A percentile compares a stretch with the other conserved stretches of the same genome.
Conservation (phyloP, 2,329 filamentous ascomycete species). For the Verticillium tricorpus region DNA sequence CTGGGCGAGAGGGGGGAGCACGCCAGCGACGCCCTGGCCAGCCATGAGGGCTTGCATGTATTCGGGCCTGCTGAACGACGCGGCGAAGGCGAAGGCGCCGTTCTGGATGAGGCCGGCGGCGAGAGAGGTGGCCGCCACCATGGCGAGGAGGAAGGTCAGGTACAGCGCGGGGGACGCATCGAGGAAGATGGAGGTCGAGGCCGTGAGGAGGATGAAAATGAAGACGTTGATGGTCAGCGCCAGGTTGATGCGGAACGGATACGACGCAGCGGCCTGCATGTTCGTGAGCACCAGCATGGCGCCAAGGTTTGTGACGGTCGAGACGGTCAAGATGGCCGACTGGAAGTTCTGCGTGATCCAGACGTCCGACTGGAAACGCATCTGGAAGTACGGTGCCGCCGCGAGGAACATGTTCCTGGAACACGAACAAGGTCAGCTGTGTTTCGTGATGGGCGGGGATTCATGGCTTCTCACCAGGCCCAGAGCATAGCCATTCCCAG, state of each 20-base stretch:
- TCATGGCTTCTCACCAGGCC: conserved; percentile 68
- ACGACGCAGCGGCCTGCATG: conserved; percentile 77
- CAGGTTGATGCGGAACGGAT: conserved; percentile 77
- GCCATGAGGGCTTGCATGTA: conserved; percentile 97
- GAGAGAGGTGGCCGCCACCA: conserved; percentile 74
- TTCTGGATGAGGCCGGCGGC: conserved; percentile 88
- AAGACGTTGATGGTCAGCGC: conserved; percentile 73
- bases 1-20: conserved; percentile 82
- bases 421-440: conserved; percentile 3
- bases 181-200: conserved; percentile 70
- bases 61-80: conserved; percentile 76
- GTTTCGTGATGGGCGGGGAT: not conserved
- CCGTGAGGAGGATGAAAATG: conserved; percentile 71
- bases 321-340: conserved; percentile 81
- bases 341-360: conserved; percentile 82
- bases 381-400: conserved; percentile 87
- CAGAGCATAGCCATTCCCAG: conserved; percentile 93
- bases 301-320: conserved; percentile 75
- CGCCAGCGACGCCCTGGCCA: conserved; percentile 87
- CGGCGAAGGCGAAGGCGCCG: conserved; percentile 86
- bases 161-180: conserved; percentile 60
- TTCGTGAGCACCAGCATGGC: conserved; percentile 74
- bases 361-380: conserved; percentile 66
- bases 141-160: conserved; percentile 74
- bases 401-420: conserved; percentile 96